phyloP scores from a whole-genome alignment of 305 asterid genomes.

The Coffea humblotiana region DNA sequence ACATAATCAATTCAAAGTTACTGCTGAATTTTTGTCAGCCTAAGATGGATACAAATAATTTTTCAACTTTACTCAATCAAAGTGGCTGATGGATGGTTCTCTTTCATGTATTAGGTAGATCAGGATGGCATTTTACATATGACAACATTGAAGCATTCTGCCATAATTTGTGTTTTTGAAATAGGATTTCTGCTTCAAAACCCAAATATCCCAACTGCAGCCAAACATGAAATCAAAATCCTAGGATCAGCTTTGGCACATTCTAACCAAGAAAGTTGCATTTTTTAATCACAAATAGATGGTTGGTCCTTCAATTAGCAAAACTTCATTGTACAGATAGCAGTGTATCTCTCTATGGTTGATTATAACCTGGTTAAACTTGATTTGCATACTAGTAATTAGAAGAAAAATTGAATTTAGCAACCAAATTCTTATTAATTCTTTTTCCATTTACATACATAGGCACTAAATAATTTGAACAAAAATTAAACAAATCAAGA shows the following conservation, averaged over 20 bases:
- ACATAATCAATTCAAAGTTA: no score
- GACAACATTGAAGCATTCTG: not conserved
- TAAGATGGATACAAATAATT: no score
- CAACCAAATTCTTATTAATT: not conserved
- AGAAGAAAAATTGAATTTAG: no score
- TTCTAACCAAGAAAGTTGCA: not conserved
- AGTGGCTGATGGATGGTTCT: no score
- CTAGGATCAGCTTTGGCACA: not conserved
- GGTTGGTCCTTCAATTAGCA: not conserved
- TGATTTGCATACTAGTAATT: not conserved
- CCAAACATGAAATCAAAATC: not conserved
- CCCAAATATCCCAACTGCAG: not conserved
- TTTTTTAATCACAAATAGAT: not conserved
- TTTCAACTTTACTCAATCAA: no score
- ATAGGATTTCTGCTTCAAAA: not conserved
- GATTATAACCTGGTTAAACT: not conserved
- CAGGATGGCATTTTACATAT: not conserved
- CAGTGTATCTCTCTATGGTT: not conserved
- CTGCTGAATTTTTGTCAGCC: not conserved
- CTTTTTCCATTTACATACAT: not conserved
- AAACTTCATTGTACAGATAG: not conserved
- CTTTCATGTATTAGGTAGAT: no score
- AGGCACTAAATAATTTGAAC: no score
- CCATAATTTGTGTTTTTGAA: no score
- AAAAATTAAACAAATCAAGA: no score